Conservation (phyloP, 306 rosid genomes). For the Trifolium dubium region DNA sequence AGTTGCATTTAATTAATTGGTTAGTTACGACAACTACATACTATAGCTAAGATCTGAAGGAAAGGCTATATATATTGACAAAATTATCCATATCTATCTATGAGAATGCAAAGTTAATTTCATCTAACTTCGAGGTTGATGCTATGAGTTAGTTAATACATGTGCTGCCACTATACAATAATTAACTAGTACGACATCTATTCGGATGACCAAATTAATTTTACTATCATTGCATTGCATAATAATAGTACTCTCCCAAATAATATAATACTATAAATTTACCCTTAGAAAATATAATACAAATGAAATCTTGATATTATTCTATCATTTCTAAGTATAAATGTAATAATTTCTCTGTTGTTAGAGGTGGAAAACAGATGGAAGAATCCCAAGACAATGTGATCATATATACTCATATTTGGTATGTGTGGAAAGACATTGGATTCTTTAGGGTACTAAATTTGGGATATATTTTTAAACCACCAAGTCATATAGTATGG, state of each 20-base stretch:
- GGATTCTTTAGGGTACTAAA: slow-evolving; percentile 41
- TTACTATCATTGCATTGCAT: slow-evolving; percentile 12
- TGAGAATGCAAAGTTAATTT: slow-evolving; percentile 35
- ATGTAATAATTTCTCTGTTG: not conserved
- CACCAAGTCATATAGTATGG: slow-evolving; percentile 18
- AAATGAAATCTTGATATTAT: no score
- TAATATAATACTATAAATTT: not conserved
- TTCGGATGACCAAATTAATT: slow-evolving; percentile 21
- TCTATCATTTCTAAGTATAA: not conserved
- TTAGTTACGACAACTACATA: no score
- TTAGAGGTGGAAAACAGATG: slow-evolving; percentile 43
- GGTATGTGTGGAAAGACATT: slow-evolving; percentile 40
- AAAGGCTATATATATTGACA: slow-evolving; percentile 20
- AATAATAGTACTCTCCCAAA: not conserved
- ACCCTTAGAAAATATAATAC: not conserved
- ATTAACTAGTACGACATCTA: slow-evolving; percentile 29
- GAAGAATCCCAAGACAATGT: slow-evolving; percentile 33
- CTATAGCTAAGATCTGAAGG: not conserved
- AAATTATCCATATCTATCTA: slow-evolving; percentile 37
- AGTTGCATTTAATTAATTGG: no score
- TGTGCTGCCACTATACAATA: slow-evolving; percentile 40
- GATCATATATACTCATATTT: slow-evolving; percentile 6
- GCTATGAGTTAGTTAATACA: slow-evolving; percentile 41
- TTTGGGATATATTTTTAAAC: slow-evolving; percentile 6
- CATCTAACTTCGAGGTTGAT: slow-evolving; percentile 66